Percentiles rank a stretch among this genome's conserved stretches.
These are phyloP conservation scores for Populus tremula DNA, from an alignment of 345 rosid genomes.

Conservation along the genomic window DNA sequence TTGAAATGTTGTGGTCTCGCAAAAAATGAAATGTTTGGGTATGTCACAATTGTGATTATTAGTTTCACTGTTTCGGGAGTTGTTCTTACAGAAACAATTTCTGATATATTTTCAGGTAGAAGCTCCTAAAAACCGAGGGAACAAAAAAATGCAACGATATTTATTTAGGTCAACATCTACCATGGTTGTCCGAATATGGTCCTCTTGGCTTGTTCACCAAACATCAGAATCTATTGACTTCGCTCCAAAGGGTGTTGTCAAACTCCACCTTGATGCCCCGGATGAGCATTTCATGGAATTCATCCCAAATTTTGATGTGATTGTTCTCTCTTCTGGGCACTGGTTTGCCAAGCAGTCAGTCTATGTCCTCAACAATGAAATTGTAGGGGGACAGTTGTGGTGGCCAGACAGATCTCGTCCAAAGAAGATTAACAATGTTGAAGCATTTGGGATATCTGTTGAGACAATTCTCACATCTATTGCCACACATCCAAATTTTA, in stretches of 20 bases:
- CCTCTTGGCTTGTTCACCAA: slow-evolving; percentile 92
- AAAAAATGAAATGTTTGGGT: background rate
- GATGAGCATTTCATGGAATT: slow-evolving; percentile 69
- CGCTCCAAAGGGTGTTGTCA: slow-evolving; percentile 71
- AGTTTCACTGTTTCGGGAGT: background rate
- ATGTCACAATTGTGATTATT: background rate
- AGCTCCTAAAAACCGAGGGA: slow-evolving; percentile 85
- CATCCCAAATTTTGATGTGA: slow-evolving; percentile 65
- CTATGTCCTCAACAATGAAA: slow-evolving; percentile 72
- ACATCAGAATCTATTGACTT: slow-evolving; percentile 56
- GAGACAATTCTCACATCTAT: slow-evolving; percentile 72
- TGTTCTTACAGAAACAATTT: background rate
- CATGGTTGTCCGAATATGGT: slow-evolving; percentile 82
- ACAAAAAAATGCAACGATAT: slow-evolving; percentile 83
- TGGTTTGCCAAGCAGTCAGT: slow-evolving; percentile 97
- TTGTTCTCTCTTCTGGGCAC: slow-evolving; percentile 90
- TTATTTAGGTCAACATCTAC: slow-evolving; percentile 65
- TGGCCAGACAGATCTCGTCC: slow-evolving; percentile 69
- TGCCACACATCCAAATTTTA: slow-evolving; percentile 69
- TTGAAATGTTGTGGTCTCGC: background rate
- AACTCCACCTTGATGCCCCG: slow-evolving; percentile 86
- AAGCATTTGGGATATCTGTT: slow-evolving; percentile 85
- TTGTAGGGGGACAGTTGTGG: slow-evolving; percentile 95
- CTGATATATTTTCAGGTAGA: slow-evolving; percentile 62
- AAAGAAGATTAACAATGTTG: slow-evolving; percentile 73